phyloP scores from a whole-genome alignment of 768 basidiomycete genomes.

The Rhodotorula paludigena region DNA sequence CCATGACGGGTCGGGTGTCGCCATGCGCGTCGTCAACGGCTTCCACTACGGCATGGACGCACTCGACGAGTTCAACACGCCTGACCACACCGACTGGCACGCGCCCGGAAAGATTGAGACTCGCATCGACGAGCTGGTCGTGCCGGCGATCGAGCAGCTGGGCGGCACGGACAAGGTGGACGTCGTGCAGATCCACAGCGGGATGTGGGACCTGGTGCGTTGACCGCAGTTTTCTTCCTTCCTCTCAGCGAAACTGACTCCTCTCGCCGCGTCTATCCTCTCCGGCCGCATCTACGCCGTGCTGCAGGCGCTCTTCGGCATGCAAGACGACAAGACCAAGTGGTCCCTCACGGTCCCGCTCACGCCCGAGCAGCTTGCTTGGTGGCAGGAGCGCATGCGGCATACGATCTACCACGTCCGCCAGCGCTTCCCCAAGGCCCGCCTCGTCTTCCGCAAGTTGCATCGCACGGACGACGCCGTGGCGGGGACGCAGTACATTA shows the following conservation, averaged over 20 bases:
- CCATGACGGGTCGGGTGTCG: conserved; percentile 11
- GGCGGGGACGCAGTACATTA: conserved; percentile 38
- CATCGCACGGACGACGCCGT: conserved; percentile 35
- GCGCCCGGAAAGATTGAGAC: conserved; percentile 33
- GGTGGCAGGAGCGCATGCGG: conserved; percentile 39
- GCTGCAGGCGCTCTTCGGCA: conserved; percentile 31
- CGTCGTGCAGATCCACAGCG: conserved; percentile 29
- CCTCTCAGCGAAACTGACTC: not conserved
- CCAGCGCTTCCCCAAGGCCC: conserved; percentile 25
- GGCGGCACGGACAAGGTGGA: conserved; percentile 33
- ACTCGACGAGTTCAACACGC: conserved; percentile 38
- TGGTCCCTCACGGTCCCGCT: conserved; percentile 31
- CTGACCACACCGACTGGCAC: conserved; percentile 37
- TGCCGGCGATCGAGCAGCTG: conserved; percentile 31
- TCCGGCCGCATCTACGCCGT: too few relatives aligned
- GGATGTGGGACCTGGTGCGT: conserved; percentile 39
- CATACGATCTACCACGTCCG: conserved; percentile 33
- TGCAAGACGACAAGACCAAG: conserved; percentile 38
- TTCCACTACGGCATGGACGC: conserved; percentile 40
- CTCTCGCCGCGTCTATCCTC: not conserved
- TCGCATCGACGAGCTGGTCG: conserved; percentile 33
- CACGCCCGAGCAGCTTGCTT: conserved; percentile 36
- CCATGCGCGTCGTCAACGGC: conserved; percentile 35
- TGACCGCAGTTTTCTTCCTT: not conserved
- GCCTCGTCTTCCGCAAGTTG: conserved; percentile 34